Percentiles rank a stretch among this genome's conserved stretches.
Evolutionary conservation across 495 filamentous ascomycete genomes (phyloP).

Genomic region (Podospora australis): DNA sequence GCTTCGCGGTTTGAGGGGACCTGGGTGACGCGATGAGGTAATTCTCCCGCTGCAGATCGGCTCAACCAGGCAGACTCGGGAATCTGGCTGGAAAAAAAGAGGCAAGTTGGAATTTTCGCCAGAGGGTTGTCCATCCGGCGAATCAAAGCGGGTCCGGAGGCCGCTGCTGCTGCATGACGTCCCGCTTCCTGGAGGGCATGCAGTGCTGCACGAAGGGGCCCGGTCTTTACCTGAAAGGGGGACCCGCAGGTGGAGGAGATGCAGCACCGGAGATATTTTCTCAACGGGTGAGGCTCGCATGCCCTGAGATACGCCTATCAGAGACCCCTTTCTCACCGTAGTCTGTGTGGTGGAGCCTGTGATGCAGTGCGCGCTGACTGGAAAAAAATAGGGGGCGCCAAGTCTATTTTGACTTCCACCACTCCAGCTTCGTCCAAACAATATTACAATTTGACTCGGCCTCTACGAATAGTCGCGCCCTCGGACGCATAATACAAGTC

Average conservation of each 20-base stretch:
- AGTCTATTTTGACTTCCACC: neutral
- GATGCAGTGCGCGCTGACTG: neutral
- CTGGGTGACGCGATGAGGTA: conserved; percentile 8
- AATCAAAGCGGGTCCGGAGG: conserved; percentile 15
- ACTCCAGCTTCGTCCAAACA: neutral
- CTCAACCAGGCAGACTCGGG: conserved; percentile 3
- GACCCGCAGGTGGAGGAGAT: conserved; percentile 1
- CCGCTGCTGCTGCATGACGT: conserved; percentile 6
- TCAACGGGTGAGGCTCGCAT: neutral
- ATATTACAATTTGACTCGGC: neutral
- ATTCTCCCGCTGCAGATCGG: conserved; percentile 7
- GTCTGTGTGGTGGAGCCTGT: neutral
- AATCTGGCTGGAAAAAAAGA: neutral
- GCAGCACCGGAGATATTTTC: neutral
- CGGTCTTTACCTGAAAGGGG: conserved; percentile 5
- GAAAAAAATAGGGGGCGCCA: too few species aligned
- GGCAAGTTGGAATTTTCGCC: conserved; percentile 9
- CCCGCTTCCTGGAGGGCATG: conserved; percentile 10
- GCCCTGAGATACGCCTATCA: too few species aligned
- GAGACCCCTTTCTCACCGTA: too few species aligned
- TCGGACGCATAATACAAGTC: too few species aligned
- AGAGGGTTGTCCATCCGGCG: conserved; percentile 1
- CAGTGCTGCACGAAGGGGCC: neutral
- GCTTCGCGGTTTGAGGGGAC: too few species aligned
- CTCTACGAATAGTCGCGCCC: too few species aligned